These are phyloP conservation scores for Corniculantispora saksenae DNA, from an alignment of 2,329 filamentous ascomycete species.

Conservation along the genomic window DNA sequence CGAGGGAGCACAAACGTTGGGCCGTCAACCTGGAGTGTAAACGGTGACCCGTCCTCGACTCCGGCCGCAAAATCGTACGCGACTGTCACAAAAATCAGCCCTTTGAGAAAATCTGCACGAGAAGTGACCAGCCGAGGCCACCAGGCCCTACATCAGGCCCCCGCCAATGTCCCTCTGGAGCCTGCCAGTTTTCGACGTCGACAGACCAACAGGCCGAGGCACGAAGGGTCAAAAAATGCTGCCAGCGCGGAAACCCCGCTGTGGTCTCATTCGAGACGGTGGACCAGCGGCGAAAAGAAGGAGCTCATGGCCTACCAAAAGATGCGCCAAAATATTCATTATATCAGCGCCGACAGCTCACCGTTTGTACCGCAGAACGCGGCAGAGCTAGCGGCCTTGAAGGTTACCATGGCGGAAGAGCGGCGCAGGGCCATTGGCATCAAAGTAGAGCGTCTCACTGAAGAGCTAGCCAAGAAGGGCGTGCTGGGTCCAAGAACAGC, in stretches of 20 bases:
- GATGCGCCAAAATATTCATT: conserved; percentile 22
- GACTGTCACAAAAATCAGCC: not conserved
- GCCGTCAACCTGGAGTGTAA: too few species aligned
- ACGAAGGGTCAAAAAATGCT: not conserved
- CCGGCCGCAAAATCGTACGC: not conserved
- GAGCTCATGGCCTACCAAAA: conserved; percentile 23
- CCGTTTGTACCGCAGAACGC: conserved; percentile 24
- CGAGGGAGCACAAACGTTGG: not conserved
- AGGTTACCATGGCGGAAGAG: conserved; percentile 11
- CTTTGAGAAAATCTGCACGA: not conserved
- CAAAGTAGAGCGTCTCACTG: conserved; percentile 15
- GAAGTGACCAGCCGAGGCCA: not conserved
- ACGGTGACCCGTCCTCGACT: too few species aligned
- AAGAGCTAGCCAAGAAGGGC: conserved; percentile 2
- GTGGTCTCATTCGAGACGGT: conserved; percentile 22
- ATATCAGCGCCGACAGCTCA: conserved; percentile 21
- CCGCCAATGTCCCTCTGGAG: not conserved
- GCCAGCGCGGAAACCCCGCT: not conserved
- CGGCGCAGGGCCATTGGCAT: conserved; percentile 2
- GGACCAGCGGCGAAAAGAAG: conserved; percentile 22
- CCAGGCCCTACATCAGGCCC: not conserved
- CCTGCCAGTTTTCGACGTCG: conserved; percentile 8
- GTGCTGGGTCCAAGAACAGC: not conserved
- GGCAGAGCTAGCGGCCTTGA: conserved; percentile 17
- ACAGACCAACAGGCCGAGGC: not conserved